Evolutionary conservation across 331 rosid genomes (phyloP), one percentile per base, ranked within the genome.

Genomic region (Phaseolus coccineus): DNA sequence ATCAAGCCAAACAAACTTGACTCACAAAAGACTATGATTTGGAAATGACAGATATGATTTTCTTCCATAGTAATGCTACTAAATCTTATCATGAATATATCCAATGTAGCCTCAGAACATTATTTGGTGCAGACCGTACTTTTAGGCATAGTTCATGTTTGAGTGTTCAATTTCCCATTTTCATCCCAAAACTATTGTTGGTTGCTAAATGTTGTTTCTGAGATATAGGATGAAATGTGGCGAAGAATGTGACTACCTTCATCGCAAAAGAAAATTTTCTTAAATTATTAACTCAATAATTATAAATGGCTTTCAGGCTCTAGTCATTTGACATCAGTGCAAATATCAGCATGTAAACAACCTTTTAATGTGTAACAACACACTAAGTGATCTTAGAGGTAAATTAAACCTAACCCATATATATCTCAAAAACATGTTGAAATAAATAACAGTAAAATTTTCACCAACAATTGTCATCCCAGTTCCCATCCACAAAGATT

Each of bases 331-430:
- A 71, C 72, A 69, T 42, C 76, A 68, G 59, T 24, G 25, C 69
- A 78, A 78, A 55, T 56, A 13, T 30, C 39, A 50, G 40, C 55
- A 62, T 37, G 19, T 51, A 37, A 27, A n/a, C 74, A 72, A 62
- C 33, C 50, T 58, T 58, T 59, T 46, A 71, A 25, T 48, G 57
- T 6, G 27, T 22, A n/a, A 46, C 13, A 48, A 64, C 69, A 52
- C 10, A 3, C 61, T 4, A 10, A 27, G 55, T 35, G 15, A 78
- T 28, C 69, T 56, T 12, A 55, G 22, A 44, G 19, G 39, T 22
- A 78, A 69, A 56, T 19, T 53, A 69, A 44, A 77, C 57, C 58
- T 55, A 78, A 48, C 35, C 42, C 56, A 48, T 48, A 59, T 47
- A 7, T 22, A 47, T 25, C 22, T 70, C 10, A n/a, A 69, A 44